phyloP scores from a whole-genome alignment of 306 rosid species.

The Fragaria nilgerrensis region DNA sequence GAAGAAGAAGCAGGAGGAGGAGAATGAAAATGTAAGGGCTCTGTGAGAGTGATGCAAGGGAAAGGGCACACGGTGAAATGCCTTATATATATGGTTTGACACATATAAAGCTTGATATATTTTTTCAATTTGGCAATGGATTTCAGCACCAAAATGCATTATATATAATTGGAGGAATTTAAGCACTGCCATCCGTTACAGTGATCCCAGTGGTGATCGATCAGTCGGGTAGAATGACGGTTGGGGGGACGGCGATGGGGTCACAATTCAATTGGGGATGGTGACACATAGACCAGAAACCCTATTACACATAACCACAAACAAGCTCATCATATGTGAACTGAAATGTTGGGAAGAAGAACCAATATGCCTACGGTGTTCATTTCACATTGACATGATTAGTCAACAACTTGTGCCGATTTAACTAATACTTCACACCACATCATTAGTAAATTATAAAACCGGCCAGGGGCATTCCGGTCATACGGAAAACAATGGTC shows the following conservation, averaged over 20 bases:
- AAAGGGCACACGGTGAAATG: not conserved
- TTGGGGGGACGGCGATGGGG: constrained; percentile 46
- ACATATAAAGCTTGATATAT: not conserved
- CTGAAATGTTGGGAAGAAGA: constrained; percentile 16
- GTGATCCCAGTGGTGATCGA: constrained; percentile 17
- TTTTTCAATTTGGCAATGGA: not conserved
- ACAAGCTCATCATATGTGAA: constrained; percentile 18
- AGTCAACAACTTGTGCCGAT: not conserved
- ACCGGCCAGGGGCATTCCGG: not conserved
- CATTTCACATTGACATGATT: not conserved
- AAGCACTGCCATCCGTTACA: constrained; percentile 6
- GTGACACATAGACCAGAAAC: constrained; percentile 21
- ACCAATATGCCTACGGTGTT: constrained; percentile 14
- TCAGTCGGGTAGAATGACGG: constrained; percentile 49
- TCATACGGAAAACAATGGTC: not conserved
- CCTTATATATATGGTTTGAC: constrained; percentile 1
- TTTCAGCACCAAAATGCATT: constrained; percentile 6
- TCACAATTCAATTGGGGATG: constrained; percentile 35
- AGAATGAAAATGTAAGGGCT: not conserved
- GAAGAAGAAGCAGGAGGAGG: not conserved
- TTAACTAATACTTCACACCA: not conserved
- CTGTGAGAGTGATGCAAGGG: not conserved
- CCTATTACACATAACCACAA: constrained; percentile 14
- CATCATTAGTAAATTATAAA: not conserved
- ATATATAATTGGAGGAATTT: constrained; percentile 3